A percentile compares a stretch with the other conserved stretches of the same genome.
Conservation (phyloP, 768 basidiomycete genomes). For the Boletus insuetus region DNA sequence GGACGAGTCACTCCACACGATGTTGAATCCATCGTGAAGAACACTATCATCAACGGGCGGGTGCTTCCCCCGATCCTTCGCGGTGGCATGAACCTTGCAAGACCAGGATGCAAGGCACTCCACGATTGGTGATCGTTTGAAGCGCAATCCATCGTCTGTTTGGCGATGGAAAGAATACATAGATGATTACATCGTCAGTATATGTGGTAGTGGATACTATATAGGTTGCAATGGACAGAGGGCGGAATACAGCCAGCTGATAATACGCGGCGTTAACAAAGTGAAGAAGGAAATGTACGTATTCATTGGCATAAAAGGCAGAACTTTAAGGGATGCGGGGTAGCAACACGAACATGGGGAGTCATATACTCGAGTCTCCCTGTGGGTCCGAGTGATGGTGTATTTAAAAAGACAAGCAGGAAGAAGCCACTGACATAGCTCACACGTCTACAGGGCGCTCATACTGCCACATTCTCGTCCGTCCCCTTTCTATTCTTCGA, state of each 20-base stretch:
- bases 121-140: slow-evolving; percentile 60
- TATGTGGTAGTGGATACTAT: slow-evolving; percentile 26
- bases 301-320: slow-evolving; percentile 3
- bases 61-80: slow-evolving; percentile 84
- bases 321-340: slow-evolving; percentile 2
- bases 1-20: slow-evolving; percentile 91
- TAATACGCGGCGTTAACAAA: slow-evolving; percentile 10
- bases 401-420: not conserved
- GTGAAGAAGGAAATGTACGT: slow-evolving; percentile 1
- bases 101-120: slow-evolving; percentile 64
- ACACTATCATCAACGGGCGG: slow-evolving; percentile 83
- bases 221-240: slow-evolving; percentile 13
- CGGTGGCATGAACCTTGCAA: slow-evolving; percentile 76
- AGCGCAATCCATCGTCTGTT: not conserved
- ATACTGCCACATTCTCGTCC: slow-evolving; percentile 34
- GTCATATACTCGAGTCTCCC: slow-evolving; percentile 20
- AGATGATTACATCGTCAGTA: slow-evolving; percentile 26
- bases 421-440: slow-evolving; percentile 12
- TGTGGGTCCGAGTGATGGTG: slow-evolving; percentile 17
- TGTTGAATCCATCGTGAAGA: slow-evolving; percentile 78
- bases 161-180: slow-evolving; percentile 1
- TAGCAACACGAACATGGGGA: slow-evolving; percentile 4
- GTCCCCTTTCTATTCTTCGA: slow-evolving; percentile 52
- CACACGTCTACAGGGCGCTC: slow-evolving; percentile 15
- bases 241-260: not conserved